Evolutionary conservation across 2,329 filamentous ascomycete species (phyloP).

Genomic region (Verticillium nonalfalfae): DNA sequence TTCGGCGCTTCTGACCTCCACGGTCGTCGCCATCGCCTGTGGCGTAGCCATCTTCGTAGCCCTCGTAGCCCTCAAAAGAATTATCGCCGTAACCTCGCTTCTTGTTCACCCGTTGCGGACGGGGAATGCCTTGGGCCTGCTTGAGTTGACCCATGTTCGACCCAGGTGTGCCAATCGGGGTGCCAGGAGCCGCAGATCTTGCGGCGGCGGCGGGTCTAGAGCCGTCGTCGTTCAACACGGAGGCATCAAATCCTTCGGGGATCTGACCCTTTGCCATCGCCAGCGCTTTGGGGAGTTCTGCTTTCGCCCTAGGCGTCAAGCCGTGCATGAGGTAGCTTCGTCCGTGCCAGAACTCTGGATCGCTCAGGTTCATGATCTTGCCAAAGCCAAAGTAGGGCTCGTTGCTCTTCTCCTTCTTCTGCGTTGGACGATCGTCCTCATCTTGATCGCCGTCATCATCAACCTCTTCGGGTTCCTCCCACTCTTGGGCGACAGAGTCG

Average conservation of each 20-base stretch:
- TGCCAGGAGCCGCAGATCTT: constrained; percentile 46
- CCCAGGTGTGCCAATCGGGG: constrained; percentile 46
- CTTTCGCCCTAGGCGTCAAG: constrained; percentile 35
- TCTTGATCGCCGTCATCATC: constrained; percentile 34
- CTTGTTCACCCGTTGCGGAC: constrained; percentile 61
- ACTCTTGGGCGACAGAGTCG: constrained; percentile 46
- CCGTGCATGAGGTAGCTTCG: constrained; percentile 46
- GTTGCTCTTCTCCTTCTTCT: constrained; percentile 49
- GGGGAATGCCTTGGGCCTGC: constrained; percentile 17
- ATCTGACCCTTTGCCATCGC: constrained; percentile 53
- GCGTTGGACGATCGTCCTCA: constrained; percentile 41
- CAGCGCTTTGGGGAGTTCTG: constrained; percentile 42
- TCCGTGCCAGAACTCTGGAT: constrained; percentile 18
- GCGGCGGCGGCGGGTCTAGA: constrained; percentile 24
- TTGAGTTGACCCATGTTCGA: constrained; percentile 19
- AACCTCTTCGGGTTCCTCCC: constrained; percentile 32
- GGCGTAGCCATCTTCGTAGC: constrained; percentile 69
- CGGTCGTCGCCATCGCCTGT: constrained; percentile 64
- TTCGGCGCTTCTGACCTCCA: constrained; percentile 53
- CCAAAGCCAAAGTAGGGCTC: constrained; percentile 46
- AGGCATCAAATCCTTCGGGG: constrained; percentile 47
- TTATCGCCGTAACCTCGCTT: constrained; percentile 72
- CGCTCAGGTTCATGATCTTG: constrained; percentile 42
- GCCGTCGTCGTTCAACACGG: constrained; percentile 51
- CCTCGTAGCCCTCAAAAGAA: constrained; percentile 71